Conservation (phyloP, 768 basidiomycete species). For the Daedaleopsis sinensis region DNA sequence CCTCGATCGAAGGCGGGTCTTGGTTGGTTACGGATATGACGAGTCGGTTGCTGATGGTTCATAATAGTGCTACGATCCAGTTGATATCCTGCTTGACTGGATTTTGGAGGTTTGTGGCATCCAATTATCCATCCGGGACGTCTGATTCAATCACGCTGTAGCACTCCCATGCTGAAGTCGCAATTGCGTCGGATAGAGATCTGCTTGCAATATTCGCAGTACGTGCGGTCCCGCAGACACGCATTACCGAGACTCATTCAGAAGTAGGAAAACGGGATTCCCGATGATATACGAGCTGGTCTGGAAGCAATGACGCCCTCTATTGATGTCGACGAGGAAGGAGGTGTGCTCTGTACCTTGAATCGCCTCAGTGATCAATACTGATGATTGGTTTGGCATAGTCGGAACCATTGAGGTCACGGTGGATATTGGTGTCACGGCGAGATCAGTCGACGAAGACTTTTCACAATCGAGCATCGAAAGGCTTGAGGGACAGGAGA, state of each 20-base stretch:
- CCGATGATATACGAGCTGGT: slow-evolving; percentile 1
- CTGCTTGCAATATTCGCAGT: slow-evolving; percentile 13
- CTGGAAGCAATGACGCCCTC: slow-evolving; percentile 4
- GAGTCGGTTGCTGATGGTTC: background rate
- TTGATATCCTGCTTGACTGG: slow-evolving; percentile 16
- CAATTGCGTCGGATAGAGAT: slow-evolving; percentile 17
- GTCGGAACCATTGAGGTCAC: slow-evolving; percentile 6
- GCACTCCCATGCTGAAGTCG: slow-evolving; percentile 15
- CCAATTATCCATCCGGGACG: background rate
- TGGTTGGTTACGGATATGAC: background rate
- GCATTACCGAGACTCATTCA: background rate
- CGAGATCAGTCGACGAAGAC: no score
- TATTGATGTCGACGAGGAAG: slow-evolving; percentile 16
- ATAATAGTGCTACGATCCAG: slow-evolving; percentile 13
- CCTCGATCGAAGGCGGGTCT: background rate
- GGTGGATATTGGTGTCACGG: no score
- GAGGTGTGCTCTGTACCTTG: background rate
- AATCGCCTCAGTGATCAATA: background rate
- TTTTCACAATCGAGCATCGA: no score
- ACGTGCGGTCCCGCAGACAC: background rate
- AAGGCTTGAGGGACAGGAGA: no score
- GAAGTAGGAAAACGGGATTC: background rate
- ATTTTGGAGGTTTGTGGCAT: slow-evolving; percentile 9
- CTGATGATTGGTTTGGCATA: background rate
- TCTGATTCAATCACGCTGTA: background rate